Base-by-base conservation (phyloP, 1,284 basidiomycete species). In the Waitea zeae region DNA sequence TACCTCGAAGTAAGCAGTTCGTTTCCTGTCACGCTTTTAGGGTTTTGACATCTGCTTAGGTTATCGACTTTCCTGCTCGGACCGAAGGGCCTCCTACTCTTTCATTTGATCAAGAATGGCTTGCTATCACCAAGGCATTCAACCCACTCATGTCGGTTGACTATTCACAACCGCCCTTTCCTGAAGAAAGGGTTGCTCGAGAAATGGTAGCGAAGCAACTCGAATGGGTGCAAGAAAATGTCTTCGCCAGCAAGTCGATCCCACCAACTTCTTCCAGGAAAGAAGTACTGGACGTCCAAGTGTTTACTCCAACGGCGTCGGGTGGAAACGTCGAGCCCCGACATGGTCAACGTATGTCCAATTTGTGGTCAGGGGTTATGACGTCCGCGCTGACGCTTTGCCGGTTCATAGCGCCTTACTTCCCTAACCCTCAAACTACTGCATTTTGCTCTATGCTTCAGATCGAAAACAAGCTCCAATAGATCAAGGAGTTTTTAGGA, bases 401-500 rank as follows among this genome's bases (percentile, higher is more conserved):
- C 12, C 41, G n/a, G n/a, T n/a, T n/a, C n/a, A 14, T 47, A 84
- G 82, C 74, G 3, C 67, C 69, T 4, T 77, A 73, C 61, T 92
- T 86, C 53, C 75, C 77, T 4, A 96, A 95, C 48, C 82, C 86
- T 6, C 93, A 97, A 49, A 98, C 92, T 0, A 73, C 74, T 37
- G 78, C 87, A 1, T 81, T 96, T 44, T 88, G 86, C 46, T 53
- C 58, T 17, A 71, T 95, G 62, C 49, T 96, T 18, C 67, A 70
- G 3, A 67, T 98, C 20, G 64, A 72, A 42, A 92, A 95, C 54
- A 77, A 71, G n/a, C n/a, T n/a, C n/a, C n/a, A n/a, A n/a, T n/a
- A n/a, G n/a, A n/a, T n/a, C n/a, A n/a, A n/a, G n/a, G n/a, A n/a
- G n/a, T n/a, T n/a, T n/a, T n/a, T n/a, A n/a, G n/a, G n/a, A n/a